Percentiles rank a stretch among this genome's conserved stretches.
phyloP scores from a whole-genome alignment of 2,329 filamentous ascomycete genomes.

The Aspergillus proliferans region DNA sequence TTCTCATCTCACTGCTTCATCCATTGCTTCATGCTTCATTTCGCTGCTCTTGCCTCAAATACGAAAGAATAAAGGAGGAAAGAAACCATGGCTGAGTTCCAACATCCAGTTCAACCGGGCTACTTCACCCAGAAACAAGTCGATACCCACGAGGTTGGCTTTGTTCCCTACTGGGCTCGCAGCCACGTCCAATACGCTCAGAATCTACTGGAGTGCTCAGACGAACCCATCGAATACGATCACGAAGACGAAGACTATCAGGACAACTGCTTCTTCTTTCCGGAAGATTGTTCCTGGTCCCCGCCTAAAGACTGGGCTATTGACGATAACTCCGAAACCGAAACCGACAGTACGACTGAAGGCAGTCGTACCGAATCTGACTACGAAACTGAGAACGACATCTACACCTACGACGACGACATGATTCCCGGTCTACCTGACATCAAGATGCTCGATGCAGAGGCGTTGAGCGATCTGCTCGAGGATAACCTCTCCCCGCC shows the following conservation, averaged over 20 bases:
- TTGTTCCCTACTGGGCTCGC: constrained; percentile 35
- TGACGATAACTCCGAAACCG: constrained; percentile 15
- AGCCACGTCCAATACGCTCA: constrained; percentile 33
- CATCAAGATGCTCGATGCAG: constrained; percentile 39
- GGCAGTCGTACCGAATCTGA: constrained; percentile 2
- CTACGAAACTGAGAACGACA: constrained; percentile 8
- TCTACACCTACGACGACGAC: constrained; percentile 20
- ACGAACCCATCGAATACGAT: constrained; percentile 40
- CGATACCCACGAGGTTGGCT: constrained; percentile 13
- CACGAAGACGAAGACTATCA: constrained; percentile 37
- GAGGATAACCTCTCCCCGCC: constrained; percentile 39
- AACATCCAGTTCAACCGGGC: constrained; percentile 15
- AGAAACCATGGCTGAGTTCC: constrained; percentile 14
- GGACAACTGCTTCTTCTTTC: constrained; percentile 41
- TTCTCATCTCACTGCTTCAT: neutral
- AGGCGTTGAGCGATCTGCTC: constrained; percentile 35
- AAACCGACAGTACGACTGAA: constrained; percentile 5
- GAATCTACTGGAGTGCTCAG: constrained; percentile 33
- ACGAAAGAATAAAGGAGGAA: constrained; percentile 2
- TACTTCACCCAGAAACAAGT: constrained; percentile 7
- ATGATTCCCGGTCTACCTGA: constrained; percentile 38
- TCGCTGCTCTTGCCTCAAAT: neutral
- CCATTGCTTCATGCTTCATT: no score
- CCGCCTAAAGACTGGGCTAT: constrained; percentile 26
- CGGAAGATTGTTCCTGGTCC: constrained; percentile 38